phyloP scores from a whole-genome alignment of 2,329 filamentous ascomycete species.

The Botrytis aclada region DNA sequence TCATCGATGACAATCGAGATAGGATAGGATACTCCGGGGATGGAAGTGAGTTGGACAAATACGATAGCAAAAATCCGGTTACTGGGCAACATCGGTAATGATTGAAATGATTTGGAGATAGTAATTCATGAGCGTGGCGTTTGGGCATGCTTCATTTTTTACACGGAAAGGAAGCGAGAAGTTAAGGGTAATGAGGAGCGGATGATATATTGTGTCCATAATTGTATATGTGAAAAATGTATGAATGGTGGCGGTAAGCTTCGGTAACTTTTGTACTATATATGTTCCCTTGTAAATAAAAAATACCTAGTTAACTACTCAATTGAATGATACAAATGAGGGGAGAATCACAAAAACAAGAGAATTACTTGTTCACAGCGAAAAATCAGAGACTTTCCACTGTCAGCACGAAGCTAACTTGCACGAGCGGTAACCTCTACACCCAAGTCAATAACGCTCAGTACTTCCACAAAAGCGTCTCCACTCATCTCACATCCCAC shows the following conservation, averaged over 20 bases:
- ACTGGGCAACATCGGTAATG: conserved; percentile 22
- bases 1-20: conserved; percentile 41
- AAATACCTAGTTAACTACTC: background rate
- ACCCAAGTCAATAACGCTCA: background rate
- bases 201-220: background rate
- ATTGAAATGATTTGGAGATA: background rate
- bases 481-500: background rate
- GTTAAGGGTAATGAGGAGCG: background rate
- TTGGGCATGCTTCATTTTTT: background rate
- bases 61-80: conserved; percentile 30
- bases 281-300: background rate
- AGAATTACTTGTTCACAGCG: background rate
- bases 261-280: background rate
- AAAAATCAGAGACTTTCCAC: background rate
- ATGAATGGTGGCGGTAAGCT: background rate
- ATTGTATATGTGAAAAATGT: background rate
- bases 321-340: background rate
- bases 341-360: background rate
- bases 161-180: background rate
- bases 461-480: background rate
- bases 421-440: background rate
- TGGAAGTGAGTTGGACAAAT: conserved; percentile 37
- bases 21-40: conserved; percentile 37
- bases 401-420: background rate
- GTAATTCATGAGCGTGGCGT: conserved; percentile 1